Evolutionary conservation across 768 basidiomycete species (phyloP).

Genomic region (Naematelia aurantialba): DNA sequence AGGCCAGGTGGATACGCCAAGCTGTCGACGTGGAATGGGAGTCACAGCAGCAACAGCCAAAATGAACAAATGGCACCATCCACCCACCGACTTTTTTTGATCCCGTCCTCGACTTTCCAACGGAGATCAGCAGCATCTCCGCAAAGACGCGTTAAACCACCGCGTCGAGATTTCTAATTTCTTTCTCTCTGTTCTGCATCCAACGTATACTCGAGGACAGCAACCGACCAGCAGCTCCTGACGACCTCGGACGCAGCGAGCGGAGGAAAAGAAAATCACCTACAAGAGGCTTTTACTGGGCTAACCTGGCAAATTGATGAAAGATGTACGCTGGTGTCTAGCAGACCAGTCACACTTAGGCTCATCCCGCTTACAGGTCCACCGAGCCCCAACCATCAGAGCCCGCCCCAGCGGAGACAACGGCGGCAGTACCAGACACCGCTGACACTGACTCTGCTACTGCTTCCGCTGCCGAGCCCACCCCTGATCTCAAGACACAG

Average conservation of each 20-base stretch:
- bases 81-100: background rate
- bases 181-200: background rate
- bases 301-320: too few species aligned
- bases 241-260: too few species aligned
- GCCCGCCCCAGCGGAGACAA: constrained; percentile 1
- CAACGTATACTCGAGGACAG: too few species aligned
- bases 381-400: constrained; percentile 1
- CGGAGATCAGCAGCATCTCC: background rate
- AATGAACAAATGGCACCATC: too few species aligned
- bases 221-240: too few species aligned
- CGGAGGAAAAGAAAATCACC: too few species aligned
- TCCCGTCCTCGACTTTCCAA: background rate
- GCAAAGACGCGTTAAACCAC: background rate
- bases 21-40: background rate
- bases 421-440: background rate
- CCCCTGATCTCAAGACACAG: constrained; percentile 9
- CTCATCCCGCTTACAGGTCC: background rate
- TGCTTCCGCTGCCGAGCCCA: background rate
- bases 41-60: background rate
- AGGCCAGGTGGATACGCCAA: background rate
- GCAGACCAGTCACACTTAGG: background rate
- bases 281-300: too few species aligned
- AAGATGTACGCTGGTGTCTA: constrained; percentile 2
- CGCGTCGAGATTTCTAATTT: background rate
- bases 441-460: background rate